Evolutionary conservation across 225 moss, liverwort and hornwort species (phyloP), one percentile per base, ranked within the genome.

Genomic region (Pleurozium schreberi): DNA sequence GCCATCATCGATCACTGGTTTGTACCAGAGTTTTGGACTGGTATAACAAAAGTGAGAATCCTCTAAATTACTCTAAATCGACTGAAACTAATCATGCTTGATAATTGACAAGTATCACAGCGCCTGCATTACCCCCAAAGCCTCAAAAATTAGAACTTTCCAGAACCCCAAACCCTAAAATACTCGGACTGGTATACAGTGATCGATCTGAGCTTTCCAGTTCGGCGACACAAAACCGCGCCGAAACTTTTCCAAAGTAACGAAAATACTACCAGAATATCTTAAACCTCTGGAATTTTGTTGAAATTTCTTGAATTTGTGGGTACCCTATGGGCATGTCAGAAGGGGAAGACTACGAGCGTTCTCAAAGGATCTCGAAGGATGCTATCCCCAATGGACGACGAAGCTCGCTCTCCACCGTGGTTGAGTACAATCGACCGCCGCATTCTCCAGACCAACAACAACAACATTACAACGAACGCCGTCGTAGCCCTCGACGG

Each of bases 401-500:
- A 87, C 62, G 87, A 90, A 16, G 85, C 86, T 21, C 47, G 49
- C 8, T 79, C 84, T 64, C 90, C 92, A 71, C 43, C n/a, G 59
- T 92, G 93, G 92, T 79, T 90, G 89, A 87, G 81, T 59, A 78
- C 53, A 82, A 78, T 76, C 70, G 74, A 89, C 77, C 90, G 93
- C 57, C 93, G 84, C 30, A 69, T 93, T 16, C 91, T 92, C 49
- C 84, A 88, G 88, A 82, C 85, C 59, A 59, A 15, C 82, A 58
- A 20, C 75, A 67, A 17, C 75, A 83, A 28, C 28, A 31, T 52
- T 53, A 82, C 76, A 62, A 36, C 71, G 85, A 85, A 95, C 57
- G 89, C 91, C 58, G 82, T 91, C 16, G 93, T 93, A 12, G 91
- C 93, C 42, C 67, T 89, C 28, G 92, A 93, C 59, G 89, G 91